Base-by-base conservation (phyloP, 1,284 basidiomycete genomes). In the Marasmius tenuissimus region DNA sequence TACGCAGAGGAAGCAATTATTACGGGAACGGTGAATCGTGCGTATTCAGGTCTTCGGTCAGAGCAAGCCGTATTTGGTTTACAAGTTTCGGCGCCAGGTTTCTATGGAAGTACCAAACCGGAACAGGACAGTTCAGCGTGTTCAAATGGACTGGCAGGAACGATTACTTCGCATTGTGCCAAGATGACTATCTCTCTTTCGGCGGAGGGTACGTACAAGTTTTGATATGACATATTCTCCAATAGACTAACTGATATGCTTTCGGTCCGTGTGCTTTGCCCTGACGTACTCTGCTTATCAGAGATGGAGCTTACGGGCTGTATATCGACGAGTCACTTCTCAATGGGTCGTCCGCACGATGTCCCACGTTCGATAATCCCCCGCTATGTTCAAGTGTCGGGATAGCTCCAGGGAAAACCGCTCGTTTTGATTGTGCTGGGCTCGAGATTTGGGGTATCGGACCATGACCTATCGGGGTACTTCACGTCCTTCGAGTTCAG, bases 301-400 rank as follows among this genome's bases (percentile, higher is more conserved):
- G 57, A 16, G 57, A 59, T 35, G 57, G 57, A 27, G 45, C 48
- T 18, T 59, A 59, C 37, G 57, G 57, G 18, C 45, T 59, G 34
- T 59, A 59, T 51, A 16, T 59, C 37, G 57, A 59, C 40, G 37
- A 40, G 16, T 47, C 47, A 8, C 48, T 59, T 12, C 34, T 34
- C 1, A 47, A 59, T 11, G 57, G 57, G 16, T 59, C 57, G 10
- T 59, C 57, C n/a, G 57, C 57, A 8, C 47, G 45, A n/a, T 59
- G 57, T 34, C 57, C 57, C n/a, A 59, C 57, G 12, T 59, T 59
- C 47, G 40, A 59, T 22, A 59, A 59, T 37, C 45, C 48, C 22
- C 48, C 57, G 12, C 37, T 59, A 37, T 59, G 57, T 18, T 7
- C 22, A 12, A 50, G n/a, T 34, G 14, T 11, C 11, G 27, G 47